Percentiles rank a stretch among this genome's conserved stretches.
phyloP scores from a whole-genome alignment of 495 filamentous ascomycete species.

The Bombardia bombarda region DNA sequence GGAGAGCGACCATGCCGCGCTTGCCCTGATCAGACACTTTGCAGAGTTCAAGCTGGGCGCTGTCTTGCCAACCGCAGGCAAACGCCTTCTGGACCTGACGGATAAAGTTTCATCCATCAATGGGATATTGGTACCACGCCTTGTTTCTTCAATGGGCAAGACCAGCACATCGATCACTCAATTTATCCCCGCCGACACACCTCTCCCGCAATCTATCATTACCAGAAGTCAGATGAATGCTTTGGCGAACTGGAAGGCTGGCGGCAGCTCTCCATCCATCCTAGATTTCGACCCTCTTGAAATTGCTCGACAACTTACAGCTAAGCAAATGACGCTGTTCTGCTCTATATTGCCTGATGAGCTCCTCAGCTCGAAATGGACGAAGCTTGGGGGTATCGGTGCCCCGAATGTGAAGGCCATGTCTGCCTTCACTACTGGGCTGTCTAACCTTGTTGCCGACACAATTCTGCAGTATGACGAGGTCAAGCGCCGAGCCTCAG shows the following conservation, averaged over 20 bases:
- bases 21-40: slow-evolving; percentile 70
- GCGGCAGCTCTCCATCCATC: slow-evolving; percentile 62
- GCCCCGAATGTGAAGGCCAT: slow-evolving; percentile 93
- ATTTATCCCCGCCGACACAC: slow-evolving; percentile 60
- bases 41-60: slow-evolving; percentile 61
- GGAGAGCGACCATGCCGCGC: slow-evolving; percentile 64
- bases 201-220: slow-evolving; percentile 60
- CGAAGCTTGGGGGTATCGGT: slow-evolving; percentile 66
- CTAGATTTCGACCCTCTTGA: slow-evolving; percentile 92
- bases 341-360: slow-evolving; percentile 90
- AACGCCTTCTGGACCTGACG: slow-evolving; percentile 67
- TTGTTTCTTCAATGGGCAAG: slow-evolving; percentile 85
- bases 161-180: slow-evolving; percentile 64
- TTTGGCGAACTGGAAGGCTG: slow-evolving; percentile 66
- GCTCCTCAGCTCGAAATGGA: slow-evolving; percentile 90
- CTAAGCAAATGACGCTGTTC: slow-evolving; percentile 90
- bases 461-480: slow-evolving; percentile 82
- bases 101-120: slow-evolving; percentile 72
- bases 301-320: slow-evolving; percentile 83
- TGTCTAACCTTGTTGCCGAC: slow-evolving; percentile 92
- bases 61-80: slow-evolving; percentile 67
- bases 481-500: slow-evolving; percentile 77
- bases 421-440: slow-evolving; percentile 84
- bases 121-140: slow-evolving; percentile 73
- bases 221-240: slow-evolving; percentile 67